Evolutionary conservation across 352 stramenopile genomes (phyloP).

Genomic region (Globisporangium splendens): DNA sequence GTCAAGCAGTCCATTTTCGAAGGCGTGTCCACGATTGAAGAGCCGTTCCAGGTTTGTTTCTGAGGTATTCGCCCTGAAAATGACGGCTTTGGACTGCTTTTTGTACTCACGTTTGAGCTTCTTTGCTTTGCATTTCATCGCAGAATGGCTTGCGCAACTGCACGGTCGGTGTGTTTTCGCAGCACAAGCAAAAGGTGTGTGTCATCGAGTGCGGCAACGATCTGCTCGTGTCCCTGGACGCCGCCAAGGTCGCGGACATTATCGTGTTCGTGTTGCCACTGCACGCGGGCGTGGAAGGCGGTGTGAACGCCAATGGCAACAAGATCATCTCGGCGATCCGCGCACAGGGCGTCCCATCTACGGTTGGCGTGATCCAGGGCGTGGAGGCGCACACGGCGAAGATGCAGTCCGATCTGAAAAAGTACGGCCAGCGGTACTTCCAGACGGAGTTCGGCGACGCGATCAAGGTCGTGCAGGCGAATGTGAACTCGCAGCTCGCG

Average conservation of each 20-base stretch:
- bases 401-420: conserved; percentile 72
- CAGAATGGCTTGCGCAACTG: conserved; percentile 55
- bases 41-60: conserved; percentile 29
- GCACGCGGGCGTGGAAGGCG: conserved; percentile 73
- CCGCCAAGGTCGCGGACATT: conserved; percentile 83
- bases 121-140: neutral
- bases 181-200: conserved; percentile 89
- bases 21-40: conserved; percentile 49
- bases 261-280: conserved; percentile 77
- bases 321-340: conserved; percentile 91
- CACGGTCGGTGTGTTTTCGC: conserved; percentile 61
- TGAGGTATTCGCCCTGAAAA: neutral
- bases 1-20: conserved; percentile 72
- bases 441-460: conserved; percentile 85
- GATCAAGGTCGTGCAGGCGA: conserved; percentile 76
- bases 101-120: neutral
- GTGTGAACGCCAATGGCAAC: conserved; percentile 85
- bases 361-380: conserved; percentile 83
- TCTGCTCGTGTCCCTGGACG: conserved; percentile 79
- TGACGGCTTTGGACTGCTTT: too few relatives aligned
- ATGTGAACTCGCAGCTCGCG: conserved; percentile 75
- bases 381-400: conserved; percentile 73
- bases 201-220: conserved; percentile 82
- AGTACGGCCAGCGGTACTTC: conserved; percentile 88
- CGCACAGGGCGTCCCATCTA: conserved; percentile 88